Percentiles rank a stretch among this genome's conserved stretches.
These are phyloP conservation scores for Zizania palustris DNA, from an alignment of 202 grass and related monocot genomes.

Conservation along the genomic window DNA sequence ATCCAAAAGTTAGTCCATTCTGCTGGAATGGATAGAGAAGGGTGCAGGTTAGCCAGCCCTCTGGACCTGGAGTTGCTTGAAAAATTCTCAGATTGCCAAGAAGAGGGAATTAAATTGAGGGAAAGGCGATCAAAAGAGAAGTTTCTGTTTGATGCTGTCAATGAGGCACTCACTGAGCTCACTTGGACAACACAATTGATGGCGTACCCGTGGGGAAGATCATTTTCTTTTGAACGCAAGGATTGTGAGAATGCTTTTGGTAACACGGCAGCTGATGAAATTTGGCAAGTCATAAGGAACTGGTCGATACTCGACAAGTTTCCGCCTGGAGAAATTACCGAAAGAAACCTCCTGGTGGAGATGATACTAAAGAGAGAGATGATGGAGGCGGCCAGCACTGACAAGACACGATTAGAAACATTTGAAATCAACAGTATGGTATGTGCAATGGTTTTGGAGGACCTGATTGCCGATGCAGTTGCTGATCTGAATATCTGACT, in stretches of 20 bases:
- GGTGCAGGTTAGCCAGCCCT: conserved; percentile 58
- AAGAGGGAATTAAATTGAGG: conserved; percentile 35
- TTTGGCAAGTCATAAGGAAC: conserved; percentile 73
- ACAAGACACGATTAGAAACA: conserved; percentile 47
- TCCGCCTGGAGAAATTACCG: conserved; percentile 42
- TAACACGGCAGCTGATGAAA: conserved; percentile 48
- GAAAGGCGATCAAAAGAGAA: conserved; percentile 57
- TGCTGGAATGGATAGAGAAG: conserved; percentile 59
- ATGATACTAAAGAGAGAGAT: conserved; percentile 72
- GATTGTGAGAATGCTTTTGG: conserved; percentile 40
- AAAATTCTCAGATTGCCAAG: conserved; percentile 52
- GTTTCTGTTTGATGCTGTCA: conserved; percentile 82
- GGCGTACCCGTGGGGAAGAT: conserved; percentile 50
- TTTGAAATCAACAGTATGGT: conserved; percentile 59
- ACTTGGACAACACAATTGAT: conserved; percentile 46
- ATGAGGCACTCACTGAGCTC: conserved; percentile 68
- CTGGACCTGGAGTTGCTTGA: conserved; percentile 63
- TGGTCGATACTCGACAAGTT: conserved; percentile 69
- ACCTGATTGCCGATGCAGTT: conserved; percentile 63
- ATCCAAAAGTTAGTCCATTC: conserved; percentile 67
- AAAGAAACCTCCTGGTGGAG: conserved; percentile 59
- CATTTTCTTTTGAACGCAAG: conserved; percentile 20
- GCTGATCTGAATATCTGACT: conserved; percentile 51
- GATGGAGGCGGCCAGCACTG: conserved; percentile 24
- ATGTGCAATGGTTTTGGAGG: conserved; percentile 60